These are phyloP conservation scores for Geranium brycei DNA, from an alignment of 345 rosid genomes.

Conservation along the genomic window DNA sequence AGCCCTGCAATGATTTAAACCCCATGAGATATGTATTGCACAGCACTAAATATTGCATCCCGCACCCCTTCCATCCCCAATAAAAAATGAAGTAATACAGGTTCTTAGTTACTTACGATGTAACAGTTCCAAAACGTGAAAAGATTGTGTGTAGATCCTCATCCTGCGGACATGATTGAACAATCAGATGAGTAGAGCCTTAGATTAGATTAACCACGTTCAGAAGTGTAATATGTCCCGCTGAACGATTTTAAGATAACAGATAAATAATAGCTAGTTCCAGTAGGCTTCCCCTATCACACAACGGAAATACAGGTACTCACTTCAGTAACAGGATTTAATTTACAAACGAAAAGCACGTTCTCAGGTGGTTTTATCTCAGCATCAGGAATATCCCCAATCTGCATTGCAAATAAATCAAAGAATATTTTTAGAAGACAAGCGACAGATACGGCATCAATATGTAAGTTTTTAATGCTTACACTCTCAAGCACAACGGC, in stretches of 20 bases:
- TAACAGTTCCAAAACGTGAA: slow-evolving; percentile 85
- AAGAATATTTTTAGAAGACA: slow-evolving; percentile 5
- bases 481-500: slow-evolving; percentile 97
- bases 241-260: no score
- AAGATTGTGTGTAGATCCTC: slow-evolving; percentile 90
- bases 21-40: slow-evolving; percentile 8
- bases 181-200: slow-evolving; percentile 4
- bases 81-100: not conserved
- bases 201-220: slow-evolving; percentile 2
- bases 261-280: not conserved
- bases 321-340: slow-evolving; percentile 96
- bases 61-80: not conserved
- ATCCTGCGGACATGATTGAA: slow-evolving; percentile 44
- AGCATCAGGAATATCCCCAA: slow-evolving; percentile 70
- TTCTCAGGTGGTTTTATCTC: slow-evolving; percentile 89
- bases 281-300: not conserved
- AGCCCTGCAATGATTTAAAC: slow-evolving; percentile 44
- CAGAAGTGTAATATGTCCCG: not conserved
- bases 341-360: slow-evolving; percentile 90
- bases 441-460: slow-evolving; percentile 7
- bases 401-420: slow-evolving; percentile 22
- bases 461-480: slow-evolving; percentile 18
- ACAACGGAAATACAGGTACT: slow-evolving; percentile 18
- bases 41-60: not conserved
- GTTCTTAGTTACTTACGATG: slow-evolving; percentile 41